Percentiles rank a stretch among this genome's conserved stretches.
Conservation (phyloP, 805 yeast genomes). For the Saturnispora bothae region DNA sequence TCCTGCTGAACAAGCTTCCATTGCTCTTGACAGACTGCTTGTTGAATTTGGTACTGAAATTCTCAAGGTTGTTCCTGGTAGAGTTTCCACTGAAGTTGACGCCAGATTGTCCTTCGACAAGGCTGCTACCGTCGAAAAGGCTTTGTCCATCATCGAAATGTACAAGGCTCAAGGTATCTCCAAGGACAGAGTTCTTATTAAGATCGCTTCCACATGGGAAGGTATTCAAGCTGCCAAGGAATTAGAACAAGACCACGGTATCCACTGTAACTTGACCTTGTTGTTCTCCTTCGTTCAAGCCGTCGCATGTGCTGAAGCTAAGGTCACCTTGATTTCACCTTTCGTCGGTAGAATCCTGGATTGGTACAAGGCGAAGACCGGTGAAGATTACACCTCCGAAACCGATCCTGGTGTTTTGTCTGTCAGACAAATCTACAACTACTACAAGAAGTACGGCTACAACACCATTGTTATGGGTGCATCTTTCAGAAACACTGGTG, state of each 20-base stretch:
- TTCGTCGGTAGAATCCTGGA: constrained; percentile 98
- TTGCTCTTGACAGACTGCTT: constrained; percentile 84
- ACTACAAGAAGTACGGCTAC: constrained; percentile 95
- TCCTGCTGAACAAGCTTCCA: constrained; percentile 58
- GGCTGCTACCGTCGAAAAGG: constrained; percentile 89
- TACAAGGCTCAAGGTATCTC: constrained; percentile 77
- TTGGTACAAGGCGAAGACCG: constrained; percentile 93
- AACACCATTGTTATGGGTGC: constrained; percentile 99
- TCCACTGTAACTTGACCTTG: constrained; percentile 92
- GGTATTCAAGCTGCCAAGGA: constrained; percentile 98
- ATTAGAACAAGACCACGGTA: constrained; percentile 79
- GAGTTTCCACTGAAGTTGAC: constrained; percentile 98
- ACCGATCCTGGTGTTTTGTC: constrained; percentile 95
- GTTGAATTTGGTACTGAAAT: constrained; percentile 96
- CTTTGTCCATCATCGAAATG: constrained; percentile 76
- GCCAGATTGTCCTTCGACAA: constrained; percentile 96
- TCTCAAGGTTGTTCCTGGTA: constrained; percentile 91
- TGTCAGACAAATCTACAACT: constrained; percentile 83
- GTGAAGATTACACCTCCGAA: constrained; percentile 70
- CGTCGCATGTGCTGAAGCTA: constrained; percentile 98
- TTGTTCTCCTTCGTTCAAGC: constrained; percentile 96
- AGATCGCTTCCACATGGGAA: constrained; percentile 97
- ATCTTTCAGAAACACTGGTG: constrained; percentile 95
- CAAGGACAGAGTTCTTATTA: constrained; percentile 87
- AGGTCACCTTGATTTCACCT: constrained; percentile 92